phyloP scores from a whole-genome alignment of 2,329 filamentous ascomycete species.

The Trichoderma citrinoviride region DNA sequence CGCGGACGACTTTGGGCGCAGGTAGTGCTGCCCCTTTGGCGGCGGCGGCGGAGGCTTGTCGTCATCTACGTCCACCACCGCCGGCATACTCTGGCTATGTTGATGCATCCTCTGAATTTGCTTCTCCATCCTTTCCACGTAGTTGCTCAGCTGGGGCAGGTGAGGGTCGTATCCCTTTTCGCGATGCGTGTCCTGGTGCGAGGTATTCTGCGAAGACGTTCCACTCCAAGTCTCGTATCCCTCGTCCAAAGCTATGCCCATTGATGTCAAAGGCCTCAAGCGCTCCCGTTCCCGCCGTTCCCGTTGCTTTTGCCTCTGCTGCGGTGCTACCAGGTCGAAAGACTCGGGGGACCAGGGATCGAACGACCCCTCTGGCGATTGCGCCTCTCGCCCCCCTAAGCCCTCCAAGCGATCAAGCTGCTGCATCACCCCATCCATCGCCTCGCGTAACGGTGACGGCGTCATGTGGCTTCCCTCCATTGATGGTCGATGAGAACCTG shows the following conservation, averaged over 20 bases:
- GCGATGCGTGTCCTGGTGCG: conserved; percentile 40
- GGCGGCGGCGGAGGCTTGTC: conserved; percentile 62
- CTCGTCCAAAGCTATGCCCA: conserved; percentile 65
- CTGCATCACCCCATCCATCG: conserved; percentile 98
- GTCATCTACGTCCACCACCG: conserved; percentile 43
- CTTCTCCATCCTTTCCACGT: conserved; percentile 89
- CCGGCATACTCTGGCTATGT: conserved; percentile 47
- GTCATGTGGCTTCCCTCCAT: conserved; percentile 68
- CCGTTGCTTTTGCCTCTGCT: conserved; percentile 25
- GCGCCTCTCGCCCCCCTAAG: conserved; percentile 51
- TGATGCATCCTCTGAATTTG: conserved; percentile 71
- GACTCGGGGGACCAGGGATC: conserved; percentile 90
- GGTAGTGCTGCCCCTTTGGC: conserved; percentile 51
- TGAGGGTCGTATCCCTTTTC: conserved; percentile 52
- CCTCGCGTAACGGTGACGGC: conserved; percentile 85
- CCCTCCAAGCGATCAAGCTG: conserved; percentile 76
- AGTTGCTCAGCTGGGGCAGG: conserved; percentile 76
- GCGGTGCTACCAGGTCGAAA: conserved; percentile 57
- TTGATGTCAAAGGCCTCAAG: conserved; percentile 63
- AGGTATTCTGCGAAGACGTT: conserved; percentile 50
- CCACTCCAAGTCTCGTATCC: conserved; percentile 59
- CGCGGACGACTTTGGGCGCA: conserved; percentile 59
- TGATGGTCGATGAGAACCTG: conserved; percentile 67
- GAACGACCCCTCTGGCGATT: conserved; percentile 55
- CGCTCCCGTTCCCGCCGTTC: no score